Evolutionary conservation across 495 filamentous ascomycete species (phyloP), one percentile per base, ranked within the genome.

Genomic region (Penicillium diatomitis): DNA sequence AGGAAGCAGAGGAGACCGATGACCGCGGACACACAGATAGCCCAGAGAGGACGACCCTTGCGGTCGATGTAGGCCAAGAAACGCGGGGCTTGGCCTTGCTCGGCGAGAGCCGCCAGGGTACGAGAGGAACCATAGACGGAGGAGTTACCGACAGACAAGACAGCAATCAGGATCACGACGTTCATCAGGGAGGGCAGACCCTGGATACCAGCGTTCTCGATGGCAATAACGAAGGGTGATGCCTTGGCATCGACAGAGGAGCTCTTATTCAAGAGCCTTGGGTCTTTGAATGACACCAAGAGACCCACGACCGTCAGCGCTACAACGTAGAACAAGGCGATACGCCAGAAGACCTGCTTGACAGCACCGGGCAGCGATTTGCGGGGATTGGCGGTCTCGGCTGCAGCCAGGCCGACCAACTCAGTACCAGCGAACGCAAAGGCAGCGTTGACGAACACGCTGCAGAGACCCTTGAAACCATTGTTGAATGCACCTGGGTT

Each of bases 311-410:
- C 61, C 20, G 76, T 78, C 3, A 91, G 75, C 3, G 84, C 83
- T 44, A 88, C 80, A 31, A 91, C 69, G 66, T 94, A 94, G 67
- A 94, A 91, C 37, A 96, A 76, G 10, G 81, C 81, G 65, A 96
- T 96, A 60, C 90, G 84, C 90, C 90, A 96, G 68, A 96, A 96
- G 34, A 96, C 89, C 66, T 96, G 89, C 64, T 94, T 94, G 58
- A 90, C 80, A 38, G 89, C 89, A 0, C 83, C 86, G 0, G 89
- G 89, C 5, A 96, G 77, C 9, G 85, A 85, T 58, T 91, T 94
- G 51, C 88, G 81, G 7, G 89, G 89, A 62, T 94, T 94, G 4
- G 79, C 81, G 2, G 88, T 89, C 61, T 96, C 89, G 36, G 89
- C 89, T 36, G 88, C 88, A 30, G 89, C 88, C 33, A 96, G 77